Evolutionary conservation across 768 basidiomycete species (phyloP).

Genomic region (Filobasidium floriforme): DNA sequence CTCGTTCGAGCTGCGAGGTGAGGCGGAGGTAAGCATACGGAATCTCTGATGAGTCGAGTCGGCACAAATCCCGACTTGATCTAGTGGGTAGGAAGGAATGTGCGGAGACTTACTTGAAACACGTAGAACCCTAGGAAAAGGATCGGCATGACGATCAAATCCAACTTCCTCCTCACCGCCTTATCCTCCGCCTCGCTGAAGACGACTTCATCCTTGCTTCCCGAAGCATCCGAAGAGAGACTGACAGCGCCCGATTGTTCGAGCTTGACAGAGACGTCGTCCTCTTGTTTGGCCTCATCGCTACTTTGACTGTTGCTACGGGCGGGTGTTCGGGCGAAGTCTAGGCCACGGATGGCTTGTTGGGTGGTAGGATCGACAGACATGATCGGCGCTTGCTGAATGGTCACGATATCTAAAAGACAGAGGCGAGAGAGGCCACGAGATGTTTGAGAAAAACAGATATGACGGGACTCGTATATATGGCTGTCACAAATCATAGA

Average conservation of each 20-base stretch:
- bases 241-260: background rate
- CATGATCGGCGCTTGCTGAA: background rate
- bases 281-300: background rate
- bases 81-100: background rate
- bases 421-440: too few relatives aligned
- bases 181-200: slow-evolving; percentile 21
- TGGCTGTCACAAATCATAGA: too few relatives aligned
- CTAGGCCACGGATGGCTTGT: background rate
- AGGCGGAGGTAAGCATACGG: background rate
- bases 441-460: too few relatives aligned
- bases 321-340: background rate
- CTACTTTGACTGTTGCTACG: background rate
- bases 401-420: too few relatives aligned
- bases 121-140: slow-evolving; percentile 38
- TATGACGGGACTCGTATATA: too few relatives aligned
- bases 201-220: background rate
- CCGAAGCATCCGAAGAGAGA: background rate
- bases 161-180: slow-evolving; percentile 27
- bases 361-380: background rate
- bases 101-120: slow-evolving; percentile 24
- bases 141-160: slow-evolving; percentile 35
- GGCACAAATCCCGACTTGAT: too few relatives aligned
- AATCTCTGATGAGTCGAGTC: too few relatives aligned
- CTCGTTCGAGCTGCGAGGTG: slow-evolving; percentile 27
- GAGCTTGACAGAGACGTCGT: too few relatives aligned